Base-by-base conservation (phyloP, 2,329 filamentous ascomycete genomes). In the Penicillium sp. region DNA sequence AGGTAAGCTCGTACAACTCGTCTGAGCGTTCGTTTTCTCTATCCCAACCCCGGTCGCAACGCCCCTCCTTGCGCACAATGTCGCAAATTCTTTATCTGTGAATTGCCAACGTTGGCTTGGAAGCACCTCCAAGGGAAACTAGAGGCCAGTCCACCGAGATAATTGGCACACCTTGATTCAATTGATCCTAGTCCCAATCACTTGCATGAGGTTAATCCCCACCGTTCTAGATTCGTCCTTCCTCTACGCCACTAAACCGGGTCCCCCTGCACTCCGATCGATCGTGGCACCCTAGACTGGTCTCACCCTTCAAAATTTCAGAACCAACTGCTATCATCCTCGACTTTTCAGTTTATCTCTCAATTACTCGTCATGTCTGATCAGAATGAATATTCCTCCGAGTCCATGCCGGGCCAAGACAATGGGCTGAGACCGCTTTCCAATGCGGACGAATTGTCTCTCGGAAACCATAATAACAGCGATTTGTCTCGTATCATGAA, bases 381-480 rank as follows among this genome's bases (percentile, higher is more conserved):
- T 47, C 61, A 61, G 32, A 61, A 56, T 51, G 59, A 70, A 47
- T 63, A 61, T 18, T 55, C 60, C n/a, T 62, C 65, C 26, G 67
- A 71, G 42, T 65, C 66, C 29, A 66, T 71, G 45, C 64, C 57
- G 39, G 59, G 59, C 36, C 48, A 58, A 26, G 63, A 64, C 11
- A 56, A 46, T 34, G 66, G 65, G 23, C 46, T 71, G 50, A 67
- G 66, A 48, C 67, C 68, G n/a, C 52, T 67, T 39, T 70, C 69
- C 13, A 71, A 70, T 54, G 63, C 55, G 7, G 66, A 68, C 16
- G 66, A 66, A 35, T 57, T 63, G 44, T 64, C 67, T 19, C 54
- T 70, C 27, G 61, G 63, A 18, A 63, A 53, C 47, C 51, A 64
- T 2, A 67, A 60, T 32, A 65, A 61, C 30, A 58, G 55, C 50